These are phyloP conservation scores for Fusarium lyarnte DNA, from an alignment of 2,329 filamentous ascomycete species.

Conservation along the genomic window DNA sequence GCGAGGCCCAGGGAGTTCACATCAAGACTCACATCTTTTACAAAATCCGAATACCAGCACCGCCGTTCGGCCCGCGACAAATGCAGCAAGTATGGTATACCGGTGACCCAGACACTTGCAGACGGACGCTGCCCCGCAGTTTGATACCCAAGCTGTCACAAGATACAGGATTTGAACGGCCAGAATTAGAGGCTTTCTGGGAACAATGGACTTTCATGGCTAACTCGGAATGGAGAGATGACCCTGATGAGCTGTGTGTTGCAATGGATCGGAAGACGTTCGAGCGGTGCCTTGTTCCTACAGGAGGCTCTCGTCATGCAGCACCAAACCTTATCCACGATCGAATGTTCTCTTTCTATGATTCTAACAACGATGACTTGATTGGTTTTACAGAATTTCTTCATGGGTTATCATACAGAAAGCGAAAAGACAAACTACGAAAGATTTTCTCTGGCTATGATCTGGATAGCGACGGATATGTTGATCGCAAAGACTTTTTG, in stretches of 20 bases:
- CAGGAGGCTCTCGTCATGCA: conserved; percentile 80
- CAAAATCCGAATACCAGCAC: conserved; percentile 91
- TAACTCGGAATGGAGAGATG: conserved; percentile 82
- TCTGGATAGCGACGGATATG: conserved; percentile 85
- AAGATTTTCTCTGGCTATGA: conserved; percentile 91
- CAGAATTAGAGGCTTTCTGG: conserved; percentile 92
- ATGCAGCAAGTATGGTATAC: conserved; percentile 88
- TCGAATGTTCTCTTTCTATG: conserved; percentile 96
- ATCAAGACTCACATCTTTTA: conserved; percentile 95
- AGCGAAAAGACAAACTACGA: conserved; percentile 73
- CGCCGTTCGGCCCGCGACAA: conserved; percentile 82
- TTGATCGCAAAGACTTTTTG: conserved; percentile 86
- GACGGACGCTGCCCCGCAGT: conserved; percentile 71
- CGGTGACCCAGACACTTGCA: conserved; percentile 80
- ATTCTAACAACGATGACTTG: conserved; percentile 86
- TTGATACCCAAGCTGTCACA: conserved; percentile 75
- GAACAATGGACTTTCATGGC: conserved; percentile 97
- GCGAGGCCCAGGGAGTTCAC: conserved; percentile 82
- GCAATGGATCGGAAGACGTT: conserved; percentile 95
- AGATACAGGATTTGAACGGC: conserved; percentile 82
- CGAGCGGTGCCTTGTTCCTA: conserved; percentile 87
- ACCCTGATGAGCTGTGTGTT: conserved; percentile 79
- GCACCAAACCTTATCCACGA: conserved; percentile 93
- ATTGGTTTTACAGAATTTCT: conserved; percentile 95
- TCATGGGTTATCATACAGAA: conserved; percentile 77